phyloP scores from a whole-genome alignment of 306 rosid species.

The Cicer arietinum region DNA sequence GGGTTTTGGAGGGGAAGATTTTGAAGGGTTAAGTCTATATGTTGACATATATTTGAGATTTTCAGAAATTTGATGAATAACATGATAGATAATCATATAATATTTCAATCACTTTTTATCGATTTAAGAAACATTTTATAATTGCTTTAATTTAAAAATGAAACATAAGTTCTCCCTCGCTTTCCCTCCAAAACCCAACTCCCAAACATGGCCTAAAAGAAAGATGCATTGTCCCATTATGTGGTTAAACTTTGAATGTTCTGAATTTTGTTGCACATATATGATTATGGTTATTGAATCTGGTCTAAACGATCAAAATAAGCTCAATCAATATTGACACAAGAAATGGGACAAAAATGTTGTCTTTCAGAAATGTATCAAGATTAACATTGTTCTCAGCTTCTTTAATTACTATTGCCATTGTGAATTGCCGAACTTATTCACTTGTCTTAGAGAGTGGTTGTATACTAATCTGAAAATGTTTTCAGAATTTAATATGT shows the following conservation, averaged over 20 bases:
- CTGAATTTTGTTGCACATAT: neutral
- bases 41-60: too few relatives aligned
- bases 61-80: too few relatives aligned
- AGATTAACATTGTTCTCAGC: slow-evolving; percentile 2
- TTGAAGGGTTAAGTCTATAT: too few relatives aligned
- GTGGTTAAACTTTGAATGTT: neutral
- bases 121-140: too few relatives aligned
- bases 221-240: neutral
- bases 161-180: too few relatives aligned
- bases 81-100: too few relatives aligned
- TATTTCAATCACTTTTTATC: too few relatives aligned
- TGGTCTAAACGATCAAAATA: neutral
- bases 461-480: slow-evolving; percentile 2
- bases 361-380: neutral
- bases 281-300: neutral
- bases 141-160: too few relatives aligned
- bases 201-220: neutral
- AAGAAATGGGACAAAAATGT: neutral
- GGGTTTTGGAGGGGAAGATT: too few relatives aligned
- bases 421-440: slow-evolving; percentile 21
- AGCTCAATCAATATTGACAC: slow-evolving; percentile 5
- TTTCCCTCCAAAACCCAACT: too few relatives aligned
- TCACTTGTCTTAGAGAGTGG: slow-evolving; percentile 19
- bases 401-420: slow-evolving; percentile 18
- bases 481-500: neutral